Percentiles rank a stretch among this genome's conserved stretches.
These are phyloP conservation scores for Candida nitratophila DNA, from an alignment of 805 yeast genomes.

Conservation along the genomic window DNA sequence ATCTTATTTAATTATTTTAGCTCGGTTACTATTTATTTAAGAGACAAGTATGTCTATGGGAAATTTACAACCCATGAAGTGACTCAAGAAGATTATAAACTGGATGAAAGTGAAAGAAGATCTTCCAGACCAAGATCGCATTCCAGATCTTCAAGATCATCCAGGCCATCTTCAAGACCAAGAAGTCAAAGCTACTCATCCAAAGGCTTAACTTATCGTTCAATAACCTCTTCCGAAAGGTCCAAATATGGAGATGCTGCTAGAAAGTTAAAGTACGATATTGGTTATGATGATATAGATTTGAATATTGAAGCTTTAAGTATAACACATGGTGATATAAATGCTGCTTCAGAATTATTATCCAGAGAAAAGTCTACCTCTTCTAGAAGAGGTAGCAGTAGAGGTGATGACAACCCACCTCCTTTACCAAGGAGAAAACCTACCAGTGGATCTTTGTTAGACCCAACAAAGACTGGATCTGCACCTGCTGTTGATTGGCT, in stretches of 20 bases:
- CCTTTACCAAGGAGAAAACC: constrained; percentile 34
- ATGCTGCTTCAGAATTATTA: constrained; percentile 52
- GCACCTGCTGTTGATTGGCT: constrained; percentile 30
- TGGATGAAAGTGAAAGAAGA: constrained; percentile 5
- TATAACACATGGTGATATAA: constrained; percentile 51
- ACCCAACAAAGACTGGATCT: constrained; percentile 17
- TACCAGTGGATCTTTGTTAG: constrained; percentile 22
- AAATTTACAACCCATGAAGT: constrained; percentile 40
- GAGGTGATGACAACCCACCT: constrained; percentile 38
- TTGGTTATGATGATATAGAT: constrained; percentile 54
- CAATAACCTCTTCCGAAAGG: constrained; percentile 47
- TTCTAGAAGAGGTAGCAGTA: constrained; percentile 6
- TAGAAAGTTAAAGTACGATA: constrained; percentile 36
- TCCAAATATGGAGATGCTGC: constrained; percentile 44
- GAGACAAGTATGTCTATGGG: constrained; percentile 65
- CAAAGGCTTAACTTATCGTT: constrained; percentile 36
- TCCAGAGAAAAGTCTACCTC: constrained; percentile 35
- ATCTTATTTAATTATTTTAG: constrained; percentile 1
- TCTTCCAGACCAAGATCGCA: constrained; percentile 3
- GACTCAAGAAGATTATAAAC: constrained; percentile 29
- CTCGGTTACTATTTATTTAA: constrained; percentile 48
- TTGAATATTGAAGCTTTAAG: constrained; percentile 57
- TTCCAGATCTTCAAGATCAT: constrained; percentile 1
- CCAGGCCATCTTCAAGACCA: constrained; percentile 1
- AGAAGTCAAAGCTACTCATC: background rate